Conservation (phyloP, 2,329 filamentous ascomycete species). For the Aspergillus brunneoviolaceus region DNA sequence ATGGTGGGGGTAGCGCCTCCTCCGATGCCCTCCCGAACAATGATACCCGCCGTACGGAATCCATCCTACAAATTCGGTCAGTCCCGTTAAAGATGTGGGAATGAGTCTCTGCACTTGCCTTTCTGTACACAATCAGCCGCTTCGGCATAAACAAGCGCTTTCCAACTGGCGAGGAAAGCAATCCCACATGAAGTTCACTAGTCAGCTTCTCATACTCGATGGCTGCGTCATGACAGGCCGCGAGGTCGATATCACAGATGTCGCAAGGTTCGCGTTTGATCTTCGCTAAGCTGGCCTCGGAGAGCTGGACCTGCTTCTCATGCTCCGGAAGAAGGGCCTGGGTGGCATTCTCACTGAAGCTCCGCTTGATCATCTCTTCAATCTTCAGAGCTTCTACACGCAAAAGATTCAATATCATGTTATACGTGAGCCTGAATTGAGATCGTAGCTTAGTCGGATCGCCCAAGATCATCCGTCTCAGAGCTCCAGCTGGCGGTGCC, state of each 20-base stretch:
- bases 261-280: constrained; percentile 82
- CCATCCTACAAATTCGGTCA: constrained; percentile 59
- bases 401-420: constrained; percentile 96
- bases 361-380: constrained; percentile 99
- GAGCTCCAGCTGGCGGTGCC: constrained; percentile 77
- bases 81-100: constrained; percentile 1
- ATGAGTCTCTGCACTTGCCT: constrained; percentile 36
- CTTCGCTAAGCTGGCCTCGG: constrained; percentile 86
- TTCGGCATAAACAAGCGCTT: constrained; percentile 74
- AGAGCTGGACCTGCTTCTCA: constrained; percentile 88
- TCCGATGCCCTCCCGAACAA: constrained; percentile 72
- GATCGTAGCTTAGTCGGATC: constrained; percentile 93
- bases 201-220: constrained; percentile 80
- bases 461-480: constrained; percentile 92
- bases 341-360: constrained; percentile 96
- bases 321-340: constrained; percentile 93
- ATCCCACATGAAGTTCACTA: constrained; percentile 71
- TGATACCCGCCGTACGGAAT: constrained; percentile 75
- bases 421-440: constrained; percentile 96
- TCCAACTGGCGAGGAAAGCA: constrained; percentile 78
- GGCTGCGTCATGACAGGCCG: constrained; percentile 75
- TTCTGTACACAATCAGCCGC: constrained; percentile 78
- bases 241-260: constrained; percentile 77
- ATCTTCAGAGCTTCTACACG: constrained; percentile 97
- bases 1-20: constrained; percentile 67